phyloP scores from a whole-genome alignment of 2,329 filamentous ascomycete genomes.

The Penicillium italicum region DNA sequence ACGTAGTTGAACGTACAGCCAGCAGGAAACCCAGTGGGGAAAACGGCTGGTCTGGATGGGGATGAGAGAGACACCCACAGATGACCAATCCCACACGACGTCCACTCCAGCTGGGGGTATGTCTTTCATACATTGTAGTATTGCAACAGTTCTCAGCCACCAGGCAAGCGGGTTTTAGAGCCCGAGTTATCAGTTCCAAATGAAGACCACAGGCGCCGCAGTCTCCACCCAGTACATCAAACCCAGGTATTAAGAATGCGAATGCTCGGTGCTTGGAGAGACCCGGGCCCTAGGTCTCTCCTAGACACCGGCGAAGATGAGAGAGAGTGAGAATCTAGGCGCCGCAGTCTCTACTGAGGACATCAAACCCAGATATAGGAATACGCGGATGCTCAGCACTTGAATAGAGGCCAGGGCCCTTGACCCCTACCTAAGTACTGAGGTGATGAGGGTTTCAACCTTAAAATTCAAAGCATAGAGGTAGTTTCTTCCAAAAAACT shows the following conservation, averaged over 20 bases:
- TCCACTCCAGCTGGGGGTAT: not conserved
- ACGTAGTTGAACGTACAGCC: not conserved
- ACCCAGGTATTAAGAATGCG: not conserved
- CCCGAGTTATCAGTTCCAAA: not conserved
- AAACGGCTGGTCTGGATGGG: not conserved
- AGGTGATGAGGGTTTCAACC: not conserved
- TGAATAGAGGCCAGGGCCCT: slow-evolving; percentile 1
- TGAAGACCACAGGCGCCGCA: not conserved
- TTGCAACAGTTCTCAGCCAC: not conserved
- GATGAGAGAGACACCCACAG: not conserved
- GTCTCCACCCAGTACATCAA: not conserved
- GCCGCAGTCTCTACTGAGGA: not conserved
- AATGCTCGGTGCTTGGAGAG: not conserved
- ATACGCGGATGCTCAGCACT: not conserved
- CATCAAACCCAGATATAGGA: not conserved
- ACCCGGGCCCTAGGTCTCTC: not conserved
- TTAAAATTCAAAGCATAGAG: not conserved
- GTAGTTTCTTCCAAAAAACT: not conserved
- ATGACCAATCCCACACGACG: not conserved
- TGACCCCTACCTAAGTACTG: not conserved
- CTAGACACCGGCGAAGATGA: not conserved
- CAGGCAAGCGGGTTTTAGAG: not conserved
- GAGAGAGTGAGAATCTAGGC: not conserved
- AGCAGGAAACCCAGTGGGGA: slow-evolving; percentile 1
- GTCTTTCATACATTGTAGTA: not conserved